Base-by-base conservation (phyloP, 805 yeast genomes). In the Metschnikowia picachoensis region DNA sequence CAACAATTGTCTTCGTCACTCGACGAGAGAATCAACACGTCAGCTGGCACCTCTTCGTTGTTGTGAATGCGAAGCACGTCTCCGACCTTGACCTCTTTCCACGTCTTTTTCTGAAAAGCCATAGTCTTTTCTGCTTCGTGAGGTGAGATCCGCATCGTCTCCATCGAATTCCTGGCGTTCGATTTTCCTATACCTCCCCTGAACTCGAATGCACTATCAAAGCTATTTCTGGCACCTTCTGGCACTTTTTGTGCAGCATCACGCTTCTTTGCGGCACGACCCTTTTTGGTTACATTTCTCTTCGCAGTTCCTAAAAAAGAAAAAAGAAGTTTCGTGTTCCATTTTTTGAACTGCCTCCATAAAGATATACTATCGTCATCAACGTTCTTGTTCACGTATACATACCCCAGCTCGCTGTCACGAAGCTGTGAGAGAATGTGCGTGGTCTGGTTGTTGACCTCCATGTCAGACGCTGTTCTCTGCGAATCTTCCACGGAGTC, bases 11-110 rank as follows among this genome's bases (percentile, higher is more conserved):
- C 88, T 1, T 73, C 63, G 58, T 84, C 89, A 30, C 87, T 79
- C 2, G 90, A 74, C 5, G 89, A 72, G 8, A 86, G 59, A 30
- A 85, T 62, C 39, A 85, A 70, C 12, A 82, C 62, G 64, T 86
- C 95, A 1, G 92, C 90, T 1, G 95, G 95, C 7, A 85, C 75
- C 66, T 85, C 92, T 59, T 86, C 94, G 59, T 86, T 82, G 53
- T 80, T 79, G 51, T 83, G 78, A 25, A 86, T 73, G 57, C 91
- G 72, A 25, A 86, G 74, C 40, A 86, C 70, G 56, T 86, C 91
- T 52, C 95, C 95, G 25, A 85, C 90, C 36, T 68, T 65, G 31
- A 86, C 78, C 55, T 78, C 79, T 62, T 85, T 85, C 94, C 94
- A 85, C 50, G 52, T 45, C 35, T 52, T 54, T 27, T 41, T 46